phyloP scores from a whole-genome alignment of 129 eudicot species.

The Saposhnikovia divaricata region DNA sequence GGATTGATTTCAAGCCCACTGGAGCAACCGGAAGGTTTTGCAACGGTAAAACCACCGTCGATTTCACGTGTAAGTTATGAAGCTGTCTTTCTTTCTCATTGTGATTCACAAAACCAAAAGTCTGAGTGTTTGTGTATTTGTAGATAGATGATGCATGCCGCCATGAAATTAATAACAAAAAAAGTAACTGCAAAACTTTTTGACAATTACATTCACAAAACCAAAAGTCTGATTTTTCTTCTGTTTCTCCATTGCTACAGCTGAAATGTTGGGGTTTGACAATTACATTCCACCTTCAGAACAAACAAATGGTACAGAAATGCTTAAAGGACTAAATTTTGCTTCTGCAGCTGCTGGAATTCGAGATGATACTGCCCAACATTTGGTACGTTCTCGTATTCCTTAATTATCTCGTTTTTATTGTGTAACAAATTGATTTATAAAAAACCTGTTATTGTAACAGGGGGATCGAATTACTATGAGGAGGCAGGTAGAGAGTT shows the following conservation, averaged over 20 bases:
- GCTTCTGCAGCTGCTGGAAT: constrained; percentile 11
- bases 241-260: background rate
- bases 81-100: background rate
- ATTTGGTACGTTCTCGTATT: background rate
- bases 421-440: background rate
- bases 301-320: background rate
- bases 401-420: background rate
- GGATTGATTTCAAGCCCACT: background rate
- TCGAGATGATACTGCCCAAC: background rate
- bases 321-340: background rate
- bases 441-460: background rate
- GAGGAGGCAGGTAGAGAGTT: background rate
- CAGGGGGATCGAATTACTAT: background rate
- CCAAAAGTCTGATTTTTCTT: background rate
- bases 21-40: background rate
- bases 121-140: too few species aligned
- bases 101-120: background rate
- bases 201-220: too few species aligned
- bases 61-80: background rate
- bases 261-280: background rate
- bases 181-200: background rate
- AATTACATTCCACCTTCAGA: background rate
- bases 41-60: background rate
- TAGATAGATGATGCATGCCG: background rate
- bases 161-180: background rate